These are phyloP conservation scores for Yamadazyma blattariae DNA, from an alignment of 1,139 yeast species.

Conservation along the genomic window DNA sequence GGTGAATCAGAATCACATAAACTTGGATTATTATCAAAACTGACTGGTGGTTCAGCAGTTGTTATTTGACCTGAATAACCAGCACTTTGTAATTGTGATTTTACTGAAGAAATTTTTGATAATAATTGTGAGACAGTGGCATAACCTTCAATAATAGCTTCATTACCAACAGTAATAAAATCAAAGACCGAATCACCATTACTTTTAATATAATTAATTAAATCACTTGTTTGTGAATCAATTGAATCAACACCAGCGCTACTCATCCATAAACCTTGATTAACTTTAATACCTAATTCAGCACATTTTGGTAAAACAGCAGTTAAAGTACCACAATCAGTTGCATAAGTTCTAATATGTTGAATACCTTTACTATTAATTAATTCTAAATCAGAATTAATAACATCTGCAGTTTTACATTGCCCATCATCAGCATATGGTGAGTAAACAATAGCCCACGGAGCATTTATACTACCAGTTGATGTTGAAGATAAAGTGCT, in stretches of 20 bases:
- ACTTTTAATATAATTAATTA: constrained; percentile 52
- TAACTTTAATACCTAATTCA: constrained; percentile 64
- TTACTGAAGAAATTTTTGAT: constrained; percentile 62
- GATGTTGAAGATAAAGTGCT: constrained; percentile 10
- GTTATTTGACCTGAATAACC: constrained; percentile 80
- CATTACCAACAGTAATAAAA: constrained; percentile 80
- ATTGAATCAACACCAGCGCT: constrained; percentile 64
- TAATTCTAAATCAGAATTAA: constrained; percentile 55
- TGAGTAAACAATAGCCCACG: constrained; percentile 68
- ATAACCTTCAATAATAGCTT: constrained; percentile 68
- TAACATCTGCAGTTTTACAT: constrained; percentile 59
- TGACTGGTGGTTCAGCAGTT: constrained; percentile 87
- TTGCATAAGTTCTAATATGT: constrained; percentile 74
- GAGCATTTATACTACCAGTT: constrained; percentile 25
- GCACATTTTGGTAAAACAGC: constrained; percentile 63
- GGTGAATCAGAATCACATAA: constrained; percentile 61
- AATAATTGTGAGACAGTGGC: constrained; percentile 58
- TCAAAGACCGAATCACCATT: constrained; percentile 70
- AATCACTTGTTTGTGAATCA: constrained; percentile 52
- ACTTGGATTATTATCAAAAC: constrained; percentile 58
- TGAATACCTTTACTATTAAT: constrained; percentile 62
- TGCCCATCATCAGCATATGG: constrained; percentile 70
- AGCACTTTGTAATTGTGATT: constrained; percentile 51
- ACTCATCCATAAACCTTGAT: constrained; percentile 85
- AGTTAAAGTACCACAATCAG: constrained; percentile 71